Evolutionary conservation across 768 basidiomycete genomes (phyloP), one percentile per base, ranked within the genome.

Genomic region (Russula brevipes): DNA sequence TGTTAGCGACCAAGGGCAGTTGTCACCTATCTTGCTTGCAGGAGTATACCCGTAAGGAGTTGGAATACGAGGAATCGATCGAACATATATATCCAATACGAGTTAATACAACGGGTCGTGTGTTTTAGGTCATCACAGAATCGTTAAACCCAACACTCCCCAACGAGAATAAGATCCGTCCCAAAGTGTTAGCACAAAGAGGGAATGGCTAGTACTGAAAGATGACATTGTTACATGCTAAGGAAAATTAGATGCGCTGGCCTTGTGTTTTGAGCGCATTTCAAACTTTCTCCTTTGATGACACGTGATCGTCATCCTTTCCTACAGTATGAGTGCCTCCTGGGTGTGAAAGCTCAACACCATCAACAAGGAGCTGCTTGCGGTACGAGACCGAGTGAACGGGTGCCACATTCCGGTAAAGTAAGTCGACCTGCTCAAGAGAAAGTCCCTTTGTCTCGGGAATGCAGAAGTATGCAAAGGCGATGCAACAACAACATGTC

Each of bases 371-470:
- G 19, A 74, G 69, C 67, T 71, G 70, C 47, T 59, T 61, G 65
- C 74, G 74, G 69, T 74, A 75, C 52, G 60, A 14, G 41, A 63
- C 64, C 42, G 85, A 86, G 41, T 78, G 76, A 66, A 80, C 60
- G 24, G 85, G 85, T 5, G 78, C 81, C 51, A 84, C 81, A 70
- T 89, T 79, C 75, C 83, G 81, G 77, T 89, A 88, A 75, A 92
- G 82, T 49, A 84, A 70, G 74, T 93, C 91, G 72, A 94, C 83
- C 74, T 93, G 88, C 77, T 94, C 91, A 66, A 94, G 82, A 17
- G 88, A 86, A 14, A 93, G 80, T 6, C 89, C 89, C 76, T 92
- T 90, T 53, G 86, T 88, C 80, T 91, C 89, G 51, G 89, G 88
- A 61, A 93, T 75, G 75, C 82, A 87, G 79, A 91, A 86, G 79